Conservation (phyloP, 768 basidiomycete genomes). For the Strobilomyces confusus region DNA sequence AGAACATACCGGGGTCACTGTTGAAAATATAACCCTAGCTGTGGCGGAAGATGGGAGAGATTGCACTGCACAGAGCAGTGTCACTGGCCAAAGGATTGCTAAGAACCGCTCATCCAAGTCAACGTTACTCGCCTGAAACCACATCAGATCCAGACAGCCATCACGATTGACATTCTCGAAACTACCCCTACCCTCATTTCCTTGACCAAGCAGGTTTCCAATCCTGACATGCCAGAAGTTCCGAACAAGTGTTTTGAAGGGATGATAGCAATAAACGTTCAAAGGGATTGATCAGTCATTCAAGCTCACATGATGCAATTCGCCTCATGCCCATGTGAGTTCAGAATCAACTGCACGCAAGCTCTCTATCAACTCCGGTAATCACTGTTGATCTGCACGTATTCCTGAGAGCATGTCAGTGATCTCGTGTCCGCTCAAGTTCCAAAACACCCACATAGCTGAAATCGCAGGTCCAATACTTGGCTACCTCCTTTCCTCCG, state of each 20-base stretch:
- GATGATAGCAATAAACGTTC: too few relatives aligned
- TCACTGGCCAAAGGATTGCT: neutral
- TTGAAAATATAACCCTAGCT: slow-evolving; percentile 78
- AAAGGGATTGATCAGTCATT: too few relatives aligned
- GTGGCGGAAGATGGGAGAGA: slow-evolving; percentile 59
- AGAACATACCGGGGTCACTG: slow-evolving; percentile 47
- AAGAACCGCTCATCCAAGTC: neutral
- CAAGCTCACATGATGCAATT: too few relatives aligned
- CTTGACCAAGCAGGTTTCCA: slow-evolving; percentile 85
- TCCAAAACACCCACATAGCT: slow-evolving; percentile 75
- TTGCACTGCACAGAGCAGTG: slow-evolving; percentile 31
- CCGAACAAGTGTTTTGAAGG: too few relatives aligned
- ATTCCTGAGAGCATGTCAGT: slow-evolving; percentile 58
- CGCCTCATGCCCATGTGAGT: too few relatives aligned
- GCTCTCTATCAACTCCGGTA: slow-evolving; percentile 55
- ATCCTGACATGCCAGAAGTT: slow-evolving; percentile 43
- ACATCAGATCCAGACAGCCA: slow-evolving; percentile 63
- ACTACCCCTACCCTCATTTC: slow-evolving; percentile 73
- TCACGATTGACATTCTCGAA: slow-evolving; percentile 57
- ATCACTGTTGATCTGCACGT: slow-evolving; percentile 92
- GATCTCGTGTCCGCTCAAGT: neutral
- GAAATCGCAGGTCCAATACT: slow-evolving; percentile 97
- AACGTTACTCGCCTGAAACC: slow-evolving; percentile 56
- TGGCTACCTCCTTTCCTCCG: slow-evolving; percentile 64
- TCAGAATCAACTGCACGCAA: neutral